These are phyloP conservation scores for Lyophyllum decastes DNA, from an alignment of 768 basidiomycete species.

Conservation along the genomic window DNA sequence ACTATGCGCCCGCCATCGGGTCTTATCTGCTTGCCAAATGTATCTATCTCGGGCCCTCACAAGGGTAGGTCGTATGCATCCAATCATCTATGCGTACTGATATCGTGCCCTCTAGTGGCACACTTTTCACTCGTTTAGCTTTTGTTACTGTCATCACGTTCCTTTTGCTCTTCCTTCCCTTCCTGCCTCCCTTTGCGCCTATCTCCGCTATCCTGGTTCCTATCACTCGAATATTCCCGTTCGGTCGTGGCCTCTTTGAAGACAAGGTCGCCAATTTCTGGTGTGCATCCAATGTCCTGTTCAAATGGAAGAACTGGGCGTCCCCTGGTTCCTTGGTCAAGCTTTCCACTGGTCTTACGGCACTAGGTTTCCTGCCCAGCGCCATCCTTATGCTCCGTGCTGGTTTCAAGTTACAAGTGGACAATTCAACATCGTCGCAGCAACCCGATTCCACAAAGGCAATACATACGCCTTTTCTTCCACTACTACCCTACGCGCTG, in stretches of 20 bases:
- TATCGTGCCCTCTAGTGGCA: constrained; percentile 26
- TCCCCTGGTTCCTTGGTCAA: constrained; percentile 53
- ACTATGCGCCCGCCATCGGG: constrained; percentile 92
- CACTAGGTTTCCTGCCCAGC: constrained; percentile 67
- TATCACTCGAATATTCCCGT: constrained; percentile 86
- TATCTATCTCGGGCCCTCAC: constrained; percentile 66
- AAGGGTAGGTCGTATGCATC: constrained; percentile 55
- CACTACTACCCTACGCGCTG: constrained; percentile 78
- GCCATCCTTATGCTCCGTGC: constrained; percentile 45
- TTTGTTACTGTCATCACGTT: constrained; percentile 64
- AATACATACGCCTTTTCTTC: constrained; percentile 50
- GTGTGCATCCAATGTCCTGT: constrained; percentile 87
- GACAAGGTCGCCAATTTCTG: constrained; percentile 98
- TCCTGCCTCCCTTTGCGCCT: constrained; percentile 68
- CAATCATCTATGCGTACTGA: neutral
- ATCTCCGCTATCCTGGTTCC: constrained; percentile 55
- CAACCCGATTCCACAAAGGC: constrained; percentile 11
- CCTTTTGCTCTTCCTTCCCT: constrained; percentile 73
- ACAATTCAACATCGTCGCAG: constrained; percentile 14
- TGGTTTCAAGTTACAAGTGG: constrained; percentile 25
- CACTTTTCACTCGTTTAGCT: constrained; percentile 68
- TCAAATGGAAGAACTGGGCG: constrained; percentile 79
- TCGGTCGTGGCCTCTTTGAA: constrained; percentile 87
- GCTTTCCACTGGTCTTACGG: constrained; percentile 67
- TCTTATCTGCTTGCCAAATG: constrained; percentile 91